Percentiles rank a stretch among this genome's conserved stretches.
Evolutionary conservation across 2,329 filamentous ascomycete species (phyloP).

Genomic region (Diaporthe sp.): DNA sequence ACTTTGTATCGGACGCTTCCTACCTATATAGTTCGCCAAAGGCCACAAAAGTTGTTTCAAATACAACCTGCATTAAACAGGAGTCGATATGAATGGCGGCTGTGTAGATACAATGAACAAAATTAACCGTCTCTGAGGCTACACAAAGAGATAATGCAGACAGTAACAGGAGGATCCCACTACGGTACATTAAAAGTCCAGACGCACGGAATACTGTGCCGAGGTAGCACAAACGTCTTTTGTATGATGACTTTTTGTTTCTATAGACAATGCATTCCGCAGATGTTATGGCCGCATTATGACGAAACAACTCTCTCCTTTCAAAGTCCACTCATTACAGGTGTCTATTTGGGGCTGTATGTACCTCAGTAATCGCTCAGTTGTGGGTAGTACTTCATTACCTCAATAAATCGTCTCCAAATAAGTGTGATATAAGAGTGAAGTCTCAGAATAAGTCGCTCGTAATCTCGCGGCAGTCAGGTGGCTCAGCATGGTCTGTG

Average conservation of each 20-base stretch:
- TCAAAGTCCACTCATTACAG: not conserved
- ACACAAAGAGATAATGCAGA: not conserved
- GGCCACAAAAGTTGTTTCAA: not conserved
- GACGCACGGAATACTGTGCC: not conserved
- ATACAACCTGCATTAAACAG: not conserved
- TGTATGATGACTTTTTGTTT: not conserved
- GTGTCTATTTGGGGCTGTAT: not conserved
- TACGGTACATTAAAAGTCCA: not conserved
- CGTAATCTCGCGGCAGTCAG: no score
- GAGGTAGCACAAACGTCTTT: not conserved
- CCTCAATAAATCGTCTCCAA: no score
- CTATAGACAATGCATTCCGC: not conserved
- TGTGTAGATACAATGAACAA: not conserved
- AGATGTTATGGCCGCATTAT: not conserved
- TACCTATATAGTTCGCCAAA: not conserved
- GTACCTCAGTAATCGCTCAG: not conserved
- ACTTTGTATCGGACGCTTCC: not conserved
- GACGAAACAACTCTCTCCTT: not conserved
- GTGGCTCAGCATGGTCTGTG: no score
- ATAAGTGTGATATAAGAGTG: no score
- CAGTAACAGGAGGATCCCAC: not conserved
- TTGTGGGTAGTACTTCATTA: no score
- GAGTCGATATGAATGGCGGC: not conserved
- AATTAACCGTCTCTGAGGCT: not conserved
- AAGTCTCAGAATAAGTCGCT: not conserved